Conservation (phyloP, 805 yeast species). For the Kazachstania taianensis region DNA sequence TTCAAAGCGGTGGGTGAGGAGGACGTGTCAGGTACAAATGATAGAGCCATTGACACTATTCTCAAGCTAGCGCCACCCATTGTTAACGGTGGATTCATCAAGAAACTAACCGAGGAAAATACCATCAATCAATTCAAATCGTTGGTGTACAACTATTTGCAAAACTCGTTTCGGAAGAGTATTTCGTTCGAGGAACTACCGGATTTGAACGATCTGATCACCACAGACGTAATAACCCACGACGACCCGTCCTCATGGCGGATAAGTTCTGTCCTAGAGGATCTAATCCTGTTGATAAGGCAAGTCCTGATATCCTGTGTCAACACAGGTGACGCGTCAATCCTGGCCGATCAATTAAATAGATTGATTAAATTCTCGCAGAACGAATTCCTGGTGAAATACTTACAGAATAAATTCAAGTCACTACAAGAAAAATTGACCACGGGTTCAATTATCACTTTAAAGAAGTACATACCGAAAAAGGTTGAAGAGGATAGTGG, state of each 20-base stretch:
- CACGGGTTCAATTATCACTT: slow-evolving; percentile 10
- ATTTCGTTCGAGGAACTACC: slow-evolving; percentile 73
- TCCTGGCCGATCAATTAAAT: slow-evolving; percentile 23
- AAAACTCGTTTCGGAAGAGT: slow-evolving; percentile 75
- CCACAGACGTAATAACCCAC: slow-evolving; percentile 10
- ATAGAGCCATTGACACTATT: background rate
- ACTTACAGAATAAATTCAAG: slow-evolving; percentile 22
- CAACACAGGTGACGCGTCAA: slow-evolving; percentile 51
- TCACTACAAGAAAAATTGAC: slow-evolving; percentile 19
- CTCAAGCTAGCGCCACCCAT: slow-evolving; percentile 21
- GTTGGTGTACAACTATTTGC: slow-evolving; percentile 54
- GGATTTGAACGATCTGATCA: slow-evolving; percentile 32
- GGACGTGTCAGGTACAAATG: too few relatives aligned
- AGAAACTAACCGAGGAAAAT: slow-evolving; percentile 29
- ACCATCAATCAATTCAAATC: slow-evolving; percentile 54
- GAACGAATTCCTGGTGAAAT: slow-evolving; percentile 25
- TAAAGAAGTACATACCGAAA: slow-evolving; percentile 20
- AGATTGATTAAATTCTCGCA: slow-evolving; percentile 22
- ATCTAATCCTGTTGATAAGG: slow-evolving; percentile 63
- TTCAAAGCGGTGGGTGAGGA: slow-evolving; percentile 14
- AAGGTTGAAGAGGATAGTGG: background rate
- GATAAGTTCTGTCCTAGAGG: slow-evolving; percentile 79
- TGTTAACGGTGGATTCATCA: slow-evolving; percentile 17
- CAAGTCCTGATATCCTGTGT: slow-evolving; percentile 54
- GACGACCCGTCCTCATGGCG: slow-evolving; percentile 35